Evolutionary conservation across 495 filamentous ascomycete species (phyloP), one percentile per base, ranked within the genome.

Genomic region (Umbilicaria muhlenbergii): DNA sequence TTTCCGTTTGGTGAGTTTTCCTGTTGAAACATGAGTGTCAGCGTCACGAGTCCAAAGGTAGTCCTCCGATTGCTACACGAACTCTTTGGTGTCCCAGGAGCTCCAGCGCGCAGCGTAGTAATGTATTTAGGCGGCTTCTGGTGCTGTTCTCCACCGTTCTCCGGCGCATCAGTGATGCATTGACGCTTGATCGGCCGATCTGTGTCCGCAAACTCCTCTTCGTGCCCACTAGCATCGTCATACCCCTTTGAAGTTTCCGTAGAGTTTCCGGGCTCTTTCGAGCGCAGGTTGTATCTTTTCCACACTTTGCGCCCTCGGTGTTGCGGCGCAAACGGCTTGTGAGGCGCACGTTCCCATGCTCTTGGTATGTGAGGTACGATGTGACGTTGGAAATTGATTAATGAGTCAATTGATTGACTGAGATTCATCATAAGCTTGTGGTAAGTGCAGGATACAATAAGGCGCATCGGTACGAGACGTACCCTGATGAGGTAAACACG

Each of bases 311-410:
- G 64, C 5, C 67, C 58, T 39, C 63, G 64, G 19, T 60, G 53
- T 16, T 59, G 65, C 19, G 58, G 47, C 38, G 57, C 51, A 41
- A 66, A 70, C 44, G 65, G 70, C 48, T 56, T 78, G 57, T 63
- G 72, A 52, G 69, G 75, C 64, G 58, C 71, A 63, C 58, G 65
- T 61, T 62, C 77, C 72, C 58, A 67, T 60, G 62, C 57, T 60
- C 52, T 74, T 46, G 56, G 68, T 34, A 45, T 55, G 36, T 39
- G 48, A 62, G 64, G 46, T 60, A 58, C 19, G 62, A 59, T 11
- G 59, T 64, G 41, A 62, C 67, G 28, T 55, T 60, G 50, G 66
- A 66, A 51, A 12, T 12, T 38, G 37, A 47, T 28, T 10, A 28
- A 28, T 28, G 24, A 8, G 24, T 28, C 24, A 28, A 6, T 28